Evolutionary conservation across 1,284 basidiomycete genomes (phyloP), one percentile per base, ranked within the genome.

Genomic region (Xerocomus nothofagi): DNA sequence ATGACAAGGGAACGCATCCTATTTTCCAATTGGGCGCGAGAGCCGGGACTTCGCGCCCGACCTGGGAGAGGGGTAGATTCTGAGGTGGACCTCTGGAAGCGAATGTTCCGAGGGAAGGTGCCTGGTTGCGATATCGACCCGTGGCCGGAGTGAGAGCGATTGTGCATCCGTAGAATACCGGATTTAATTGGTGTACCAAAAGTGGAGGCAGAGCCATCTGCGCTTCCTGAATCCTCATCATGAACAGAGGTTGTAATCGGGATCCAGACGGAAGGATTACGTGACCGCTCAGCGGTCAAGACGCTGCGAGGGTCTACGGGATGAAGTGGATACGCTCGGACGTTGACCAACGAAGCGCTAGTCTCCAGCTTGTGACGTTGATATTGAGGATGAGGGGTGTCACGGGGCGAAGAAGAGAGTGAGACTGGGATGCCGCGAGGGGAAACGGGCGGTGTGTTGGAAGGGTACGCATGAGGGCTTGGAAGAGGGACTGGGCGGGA

Each of bases 141-240:
- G 3, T 71, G 66, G 12, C 69, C 67, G 21, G 71, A 70, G 3
- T 66, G 62, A 10, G 75, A 71, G 17, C 69, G 68, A 21, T 62
- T 63, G 36, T 74, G 73, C 34, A 72, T 65, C 7, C 71, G 67
- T 15, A 75, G 58, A 44, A 74, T 73, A 3, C 71, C 60, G 17
- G 71, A 65, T 23, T 72, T 67, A 26, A 60, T 47, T 9, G 68
- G 60, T 11, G 69, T 68, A 24, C 69, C 69, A 24, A 62, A 63
- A 39, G 51, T 51, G 32, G 53, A 53, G 23, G 36, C 27, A 20
- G 60, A 49, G 6, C 54, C 60, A 43, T 63, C 55, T 39, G 49
- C 56, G 2, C 53, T 59, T 24, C 42, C 51, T 24, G 54, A 58
- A 42, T 68, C 69, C 33, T 70, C 66, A 6, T 64, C 57, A 6